phyloP scores from a whole-genome alignment of 1,139 yeast genomes.

The Maudiozyma humilis region DNA sequence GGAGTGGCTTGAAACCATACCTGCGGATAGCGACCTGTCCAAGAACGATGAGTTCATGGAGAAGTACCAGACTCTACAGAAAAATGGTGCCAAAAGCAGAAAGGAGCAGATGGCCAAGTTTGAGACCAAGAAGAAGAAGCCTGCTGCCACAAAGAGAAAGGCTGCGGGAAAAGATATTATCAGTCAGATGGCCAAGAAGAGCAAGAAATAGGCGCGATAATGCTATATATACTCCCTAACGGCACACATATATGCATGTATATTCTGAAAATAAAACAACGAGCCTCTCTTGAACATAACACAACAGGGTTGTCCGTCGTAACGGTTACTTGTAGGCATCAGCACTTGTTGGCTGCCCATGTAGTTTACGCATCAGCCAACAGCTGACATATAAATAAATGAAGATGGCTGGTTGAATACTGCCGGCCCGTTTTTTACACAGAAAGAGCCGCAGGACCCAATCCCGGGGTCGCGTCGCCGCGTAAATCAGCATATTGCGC shows the following conservation, averaged over 20 bases:
- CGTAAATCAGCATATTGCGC: not conserved
- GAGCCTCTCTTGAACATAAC: no score
- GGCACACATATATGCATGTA: not conserved
- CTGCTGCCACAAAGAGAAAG: slow-evolving; percentile 15
- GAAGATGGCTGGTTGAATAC: not conserved
- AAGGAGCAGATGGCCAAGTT: slow-evolving; percentile 35
- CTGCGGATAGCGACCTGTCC: slow-evolving; percentile 31
- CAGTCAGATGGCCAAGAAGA: slow-evolving; percentile 10
- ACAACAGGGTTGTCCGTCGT: no score
- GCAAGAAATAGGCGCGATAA: slow-evolving; percentile 4
- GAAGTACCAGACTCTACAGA: slow-evolving; percentile 44
- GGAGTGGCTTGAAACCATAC: slow-evolving; percentile 33
- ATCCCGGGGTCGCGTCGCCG: not conserved
- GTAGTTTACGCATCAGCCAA: no score
- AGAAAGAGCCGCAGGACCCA: not conserved
- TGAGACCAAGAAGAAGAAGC: slow-evolving; percentile 29
- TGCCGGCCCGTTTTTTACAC: not conserved
- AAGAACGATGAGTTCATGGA: slow-evolving; percentile 50
- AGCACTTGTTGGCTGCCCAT: no score
- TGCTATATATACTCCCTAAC: not conserved
- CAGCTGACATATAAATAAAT: not conserved
- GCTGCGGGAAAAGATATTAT: slow-evolving; percentile 9
- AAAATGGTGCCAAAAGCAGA: slow-evolving; percentile 52
- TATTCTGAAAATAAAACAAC: no score
- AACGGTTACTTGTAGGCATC: no score